Base-by-base conservation (phyloP, 805 yeast genomes). In the Ogataea philodendri region DNA sequence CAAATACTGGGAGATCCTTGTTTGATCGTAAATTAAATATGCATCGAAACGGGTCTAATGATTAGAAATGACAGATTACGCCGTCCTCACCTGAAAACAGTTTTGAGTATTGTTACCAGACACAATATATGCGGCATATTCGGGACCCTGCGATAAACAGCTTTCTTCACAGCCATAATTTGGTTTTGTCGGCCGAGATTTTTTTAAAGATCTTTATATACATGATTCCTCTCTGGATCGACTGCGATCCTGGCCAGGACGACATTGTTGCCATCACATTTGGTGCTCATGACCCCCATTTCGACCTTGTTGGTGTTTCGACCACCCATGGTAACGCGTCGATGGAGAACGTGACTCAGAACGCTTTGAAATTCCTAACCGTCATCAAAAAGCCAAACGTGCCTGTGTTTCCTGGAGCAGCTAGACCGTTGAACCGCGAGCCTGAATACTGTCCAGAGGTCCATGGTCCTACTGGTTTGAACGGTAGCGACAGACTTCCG, bases 181-280 rank as follows among this genome's bases (percentile, higher is more conserved):
- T 7, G 5, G 7, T 16, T 22, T 27, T 24, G 17, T 35, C 39
- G 39, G 39, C 39, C 39, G 39, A 35, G 30, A 10, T 17, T 15
- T 33, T 11, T 21, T 9, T 8, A 28, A 28, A 23, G 17, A n/a
- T 21, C 29, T 18, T 10, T 5, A 6, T 9, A 8, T n/a, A n/a
- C n/a, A 40, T 47, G 38, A 72, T 78, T 14, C 94, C 95, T 0
- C 51, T 87, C 5, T 87, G 95, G 95, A 59, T 87, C 9, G 96
- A 87, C 60, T 87, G 96, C 58, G 96, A 87, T 54, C 95, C 95
- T 0, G 95, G 96, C 2, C 93, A 83, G 51, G 96, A 87, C 53
- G 96, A 87, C 51, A 81, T 84, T 2, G 71, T 84, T 28, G 95
- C 93, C 4, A 66, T 87, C 6, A 61, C 84, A 7, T 45, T 87